Percentiles rank a stretch among this genome's conserved stretches.
These are phyloP conservation scores for Scedosporium aurantiacum DNA, from an alignment of 2,329 filamentous ascomycete genomes.

Conservation along the genomic window DNA sequence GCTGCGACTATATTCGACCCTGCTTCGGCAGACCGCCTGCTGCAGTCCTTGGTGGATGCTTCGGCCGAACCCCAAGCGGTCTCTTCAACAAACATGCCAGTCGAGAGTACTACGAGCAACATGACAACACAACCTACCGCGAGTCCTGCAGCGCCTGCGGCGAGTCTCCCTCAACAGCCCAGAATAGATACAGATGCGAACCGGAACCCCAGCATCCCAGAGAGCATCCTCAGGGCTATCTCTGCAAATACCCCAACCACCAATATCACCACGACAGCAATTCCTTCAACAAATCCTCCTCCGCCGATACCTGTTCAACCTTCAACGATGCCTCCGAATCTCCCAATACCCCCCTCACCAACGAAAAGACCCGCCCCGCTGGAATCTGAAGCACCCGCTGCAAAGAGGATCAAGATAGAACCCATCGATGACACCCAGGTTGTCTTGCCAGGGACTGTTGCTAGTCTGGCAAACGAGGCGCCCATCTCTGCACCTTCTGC, in stretches of 20 bases:
- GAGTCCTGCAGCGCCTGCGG: neutral
- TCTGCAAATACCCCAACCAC: neutral
- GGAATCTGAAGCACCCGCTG: neutral
- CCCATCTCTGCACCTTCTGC: neutral
- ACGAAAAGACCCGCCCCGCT: neutral
- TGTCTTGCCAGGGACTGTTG: neutral
- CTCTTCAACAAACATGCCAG: neutral
- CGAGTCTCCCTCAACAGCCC: neutral
- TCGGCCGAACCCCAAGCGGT: neutral
- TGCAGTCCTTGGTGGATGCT: neutral
- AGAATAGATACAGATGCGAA: neutral
- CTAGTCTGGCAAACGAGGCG: neutral
- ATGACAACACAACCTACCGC: neutral
- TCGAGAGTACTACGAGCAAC: neutral
- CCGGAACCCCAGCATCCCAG: neutral
- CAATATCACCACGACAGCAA: neutral
- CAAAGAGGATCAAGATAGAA: conserved; percentile 6
- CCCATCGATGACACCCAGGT: neutral
- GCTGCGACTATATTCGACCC: neutral
- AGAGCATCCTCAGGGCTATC: neutral
- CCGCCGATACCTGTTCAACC: neutral
- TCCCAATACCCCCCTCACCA: neutral
- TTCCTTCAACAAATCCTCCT: neutral
- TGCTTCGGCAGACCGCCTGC: neutral
- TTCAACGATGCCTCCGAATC: neutral